Conservation (phyloP, 2,329 filamentous ascomycete genomes). For the Stagonosporopsis tanaceti region DNA sequence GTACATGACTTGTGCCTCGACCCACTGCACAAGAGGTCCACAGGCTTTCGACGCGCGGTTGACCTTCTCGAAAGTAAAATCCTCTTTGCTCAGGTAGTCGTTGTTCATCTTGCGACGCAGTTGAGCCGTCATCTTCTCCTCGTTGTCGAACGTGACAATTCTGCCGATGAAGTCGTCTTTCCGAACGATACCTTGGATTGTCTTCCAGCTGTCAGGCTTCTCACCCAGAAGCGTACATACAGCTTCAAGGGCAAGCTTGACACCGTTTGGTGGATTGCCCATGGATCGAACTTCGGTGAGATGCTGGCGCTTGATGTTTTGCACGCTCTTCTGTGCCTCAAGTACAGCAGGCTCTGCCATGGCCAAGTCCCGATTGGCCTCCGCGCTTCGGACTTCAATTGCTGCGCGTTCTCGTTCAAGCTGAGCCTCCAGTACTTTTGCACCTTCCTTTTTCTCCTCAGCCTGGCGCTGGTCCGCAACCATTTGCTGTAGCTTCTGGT, state of each 20-base stretch:
- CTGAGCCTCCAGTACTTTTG: conserved; percentile 85
- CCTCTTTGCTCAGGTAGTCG: conserved; percentile 89
- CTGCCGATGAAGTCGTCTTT: conserved; percentile 96
- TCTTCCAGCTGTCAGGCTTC: conserved; percentile 89
- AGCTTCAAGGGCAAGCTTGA: conserved; percentile 91
- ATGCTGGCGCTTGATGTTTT: conserved; percentile 97
- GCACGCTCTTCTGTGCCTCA: conserved; percentile 94
- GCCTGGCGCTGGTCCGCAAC: conserved; percentile 94
- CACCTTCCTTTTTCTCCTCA: conserved; percentile 87
- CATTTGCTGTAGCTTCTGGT: conserved; percentile 97
- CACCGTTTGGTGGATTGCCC: conserved; percentile 88
- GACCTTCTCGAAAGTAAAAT: conserved; percentile 96
- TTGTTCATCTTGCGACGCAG: conserved; percentile 89
- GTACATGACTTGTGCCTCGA: conserved; percentile 94
- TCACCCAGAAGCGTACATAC: conserved; percentile 95
- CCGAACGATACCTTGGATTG: conserved; percentile 85
- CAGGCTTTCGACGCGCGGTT: conserved; percentile 97
- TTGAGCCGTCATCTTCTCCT: conserved; percentile 86
- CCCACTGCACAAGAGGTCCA: conserved; percentile 96
- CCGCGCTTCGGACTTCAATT: conserved; percentile 81
- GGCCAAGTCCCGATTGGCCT: conserved; percentile 87
- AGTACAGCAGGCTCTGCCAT: conserved; percentile 91
- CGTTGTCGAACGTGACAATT: conserved; percentile 97
- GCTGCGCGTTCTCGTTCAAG: conserved; percentile 90
- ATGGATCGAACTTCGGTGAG: conserved; percentile 97